Evolutionary conservation across 2,329 filamentous ascomycete genomes (phyloP).

Genomic region (Hypoxylon sp.): DNA sequence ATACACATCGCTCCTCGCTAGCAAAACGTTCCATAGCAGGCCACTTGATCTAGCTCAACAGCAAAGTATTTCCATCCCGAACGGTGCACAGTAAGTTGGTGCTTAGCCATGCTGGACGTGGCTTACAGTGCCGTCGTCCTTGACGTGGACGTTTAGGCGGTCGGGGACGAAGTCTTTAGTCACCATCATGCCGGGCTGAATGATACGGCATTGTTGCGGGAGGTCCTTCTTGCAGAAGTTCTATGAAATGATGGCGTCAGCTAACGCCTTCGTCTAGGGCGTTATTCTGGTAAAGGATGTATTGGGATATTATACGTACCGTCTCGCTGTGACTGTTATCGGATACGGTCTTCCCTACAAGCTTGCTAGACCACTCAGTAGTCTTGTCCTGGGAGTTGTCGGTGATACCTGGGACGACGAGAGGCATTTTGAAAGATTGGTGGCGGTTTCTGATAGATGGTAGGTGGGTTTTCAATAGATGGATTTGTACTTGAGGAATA

Average conservation of each 20-base stretch:
- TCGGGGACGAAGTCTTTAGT: slow-evolving; percentile 70
- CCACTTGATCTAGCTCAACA: neutral
- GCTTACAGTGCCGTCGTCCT: slow-evolving; percentile 72
- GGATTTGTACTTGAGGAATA: neutral
- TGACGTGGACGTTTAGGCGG: slow-evolving; percentile 72
- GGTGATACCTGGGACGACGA: slow-evolving; percentile 73
- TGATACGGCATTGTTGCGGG: slow-evolving; percentile 69
- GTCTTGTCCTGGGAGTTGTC: slow-evolving; percentile 61
- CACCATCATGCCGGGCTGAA: slow-evolving; percentile 69
- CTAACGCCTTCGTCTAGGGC: neutral
- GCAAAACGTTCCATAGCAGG: slow-evolving; percentile 6
- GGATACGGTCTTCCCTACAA: slow-evolving; percentile 74
- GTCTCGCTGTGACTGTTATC: slow-evolving; percentile 67
- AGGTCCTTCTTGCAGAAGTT: slow-evolving; percentile 73
- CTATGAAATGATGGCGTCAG: slow-evolving; percentile 55
- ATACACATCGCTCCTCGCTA: neutral
- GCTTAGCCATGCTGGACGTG: slow-evolving; percentile 70
- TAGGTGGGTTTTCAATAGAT: slow-evolving; percentile 1
- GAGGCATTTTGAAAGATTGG: slow-evolving; percentile 69
- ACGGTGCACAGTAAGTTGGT: neutral
- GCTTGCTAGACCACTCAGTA: slow-evolving; percentile 72
- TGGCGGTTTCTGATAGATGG: neutral
- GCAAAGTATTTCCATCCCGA: neutral
- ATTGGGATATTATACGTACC: slow-evolving; percentile 58
- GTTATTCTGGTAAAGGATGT: neutral